phyloP scores from a whole-genome alignment of 495 filamentous ascomycete species.

The Penicillium riverlandense region DNA sequence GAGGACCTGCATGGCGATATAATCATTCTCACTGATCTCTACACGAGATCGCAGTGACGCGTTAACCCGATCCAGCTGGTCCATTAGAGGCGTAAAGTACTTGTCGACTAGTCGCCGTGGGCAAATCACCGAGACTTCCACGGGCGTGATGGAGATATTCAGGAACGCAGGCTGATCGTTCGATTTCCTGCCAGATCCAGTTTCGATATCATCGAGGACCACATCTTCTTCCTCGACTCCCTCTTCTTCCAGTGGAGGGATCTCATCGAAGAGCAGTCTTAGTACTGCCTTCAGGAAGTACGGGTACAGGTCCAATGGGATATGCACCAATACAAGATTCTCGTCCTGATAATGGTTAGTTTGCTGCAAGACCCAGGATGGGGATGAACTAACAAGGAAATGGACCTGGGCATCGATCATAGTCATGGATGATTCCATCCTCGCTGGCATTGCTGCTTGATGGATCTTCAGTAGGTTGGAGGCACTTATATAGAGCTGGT shows the following conservation, averaged over 20 bases:
- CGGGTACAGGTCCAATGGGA: constrained; percentile 75
- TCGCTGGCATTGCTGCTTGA: neutral
- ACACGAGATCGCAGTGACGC: constrained; percentile 41
- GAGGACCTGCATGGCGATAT: constrained; percentile 80
- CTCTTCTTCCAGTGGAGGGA: constrained; percentile 25
- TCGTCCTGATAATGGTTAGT: constrained; percentile 58
- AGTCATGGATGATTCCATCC: constrained; percentile 42
- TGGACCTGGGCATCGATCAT: constrained; percentile 50
- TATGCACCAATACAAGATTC: constrained; percentile 80
- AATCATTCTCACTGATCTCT: constrained; percentile 73
- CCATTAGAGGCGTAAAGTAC: constrained; percentile 67
- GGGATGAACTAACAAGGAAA: constrained; percentile 39
- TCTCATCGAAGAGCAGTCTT: constrained; percentile 67
- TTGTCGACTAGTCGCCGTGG: constrained; percentile 60
- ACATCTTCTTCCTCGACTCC: constrained; percentile 11
- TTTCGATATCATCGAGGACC: constrained; percentile 8
- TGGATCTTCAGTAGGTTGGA: too few species aligned
- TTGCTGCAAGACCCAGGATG: neutral
- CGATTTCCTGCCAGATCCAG: constrained; percentile 22
- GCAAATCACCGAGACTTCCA: constrained; percentile 92
- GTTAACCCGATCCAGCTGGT: constrained; percentile 27
- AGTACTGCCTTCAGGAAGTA: constrained; percentile 78
- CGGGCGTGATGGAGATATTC: constrained; percentile 86
- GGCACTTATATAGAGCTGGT: too few species aligned
- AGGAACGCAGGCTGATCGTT: constrained; percentile 65